Conservation (phyloP, 495 filamentous ascomycete species). For the Oidiodendron maius region DNA sequence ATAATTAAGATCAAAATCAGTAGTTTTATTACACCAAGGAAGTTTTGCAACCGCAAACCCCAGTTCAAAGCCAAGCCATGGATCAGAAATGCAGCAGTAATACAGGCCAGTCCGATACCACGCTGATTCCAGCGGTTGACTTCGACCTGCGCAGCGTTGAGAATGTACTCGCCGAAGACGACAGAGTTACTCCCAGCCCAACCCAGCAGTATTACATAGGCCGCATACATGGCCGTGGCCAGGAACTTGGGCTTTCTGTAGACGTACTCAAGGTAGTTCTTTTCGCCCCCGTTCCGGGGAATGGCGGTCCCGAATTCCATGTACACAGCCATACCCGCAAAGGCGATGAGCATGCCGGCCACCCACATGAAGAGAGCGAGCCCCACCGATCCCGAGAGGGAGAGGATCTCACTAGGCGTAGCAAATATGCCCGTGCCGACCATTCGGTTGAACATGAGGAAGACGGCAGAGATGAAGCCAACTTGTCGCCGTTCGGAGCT, state of each 20-base stretch:
- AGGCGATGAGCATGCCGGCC: slow-evolving; percentile 40
- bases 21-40: slow-evolving; percentile 63
- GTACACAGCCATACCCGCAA: slow-evolving; percentile 29
- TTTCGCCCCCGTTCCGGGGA: slow-evolving; percentile 51
- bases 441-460: slow-evolving; percentile 38
- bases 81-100: slow-evolving; percentile 56
- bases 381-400: slow-evolving; percentile 41
- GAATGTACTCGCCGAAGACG: slow-evolving; percentile 65
- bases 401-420: slow-evolving; percentile 29
- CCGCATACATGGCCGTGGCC: slow-evolving; percentile 55
- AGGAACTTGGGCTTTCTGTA: slow-evolving; percentile 60
- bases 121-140: slow-evolving; percentile 63
- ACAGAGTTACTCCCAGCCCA: slow-evolving; percentile 51
- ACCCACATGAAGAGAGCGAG: slow-evolving; percentile 50
- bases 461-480: slow-evolving; percentile 29
- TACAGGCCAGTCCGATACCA: slow-evolving; percentile 59
- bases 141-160: slow-evolving; percentile 54
- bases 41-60: slow-evolving; percentile 60
- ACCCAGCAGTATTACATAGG: slow-evolving; percentile 32
- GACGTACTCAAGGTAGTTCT: slow-evolving; percentile 64
- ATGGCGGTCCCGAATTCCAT: slow-evolving; percentile 39
- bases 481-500: slow-evolving; percentile 27
- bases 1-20: slow-evolving; percentile 61
- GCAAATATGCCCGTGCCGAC: slow-evolving; percentile 33
- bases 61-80: slow-evolving; percentile 59